phyloP scores from a whole-genome alignment of 2,329 filamentous ascomycete genomes.

The Sordariomycetes sp. region DNA sequence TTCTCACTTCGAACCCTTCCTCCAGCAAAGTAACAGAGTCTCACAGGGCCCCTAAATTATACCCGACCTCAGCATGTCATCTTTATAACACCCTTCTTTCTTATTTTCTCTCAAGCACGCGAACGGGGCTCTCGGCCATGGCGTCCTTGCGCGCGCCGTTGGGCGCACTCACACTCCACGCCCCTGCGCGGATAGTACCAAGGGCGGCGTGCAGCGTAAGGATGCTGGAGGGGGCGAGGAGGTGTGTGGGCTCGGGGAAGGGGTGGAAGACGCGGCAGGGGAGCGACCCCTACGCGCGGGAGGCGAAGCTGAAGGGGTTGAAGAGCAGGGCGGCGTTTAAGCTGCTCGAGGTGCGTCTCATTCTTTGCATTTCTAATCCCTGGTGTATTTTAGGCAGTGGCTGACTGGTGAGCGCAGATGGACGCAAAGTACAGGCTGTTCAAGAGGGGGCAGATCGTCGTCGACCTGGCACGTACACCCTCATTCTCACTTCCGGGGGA shows the following conservation, averaged over 20 bases:
- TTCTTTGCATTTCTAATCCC: background rate
- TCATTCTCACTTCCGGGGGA: too few species aligned
- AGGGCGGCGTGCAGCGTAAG: background rate
- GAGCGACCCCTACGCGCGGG: constrained; percentile 59
- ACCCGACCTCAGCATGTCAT: background rate
- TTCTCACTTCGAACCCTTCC: too few species aligned
- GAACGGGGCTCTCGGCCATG: background rate
- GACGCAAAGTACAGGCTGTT: constrained; percentile 76
- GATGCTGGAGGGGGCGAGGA: background rate
- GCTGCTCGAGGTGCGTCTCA: constrained; percentile 58
- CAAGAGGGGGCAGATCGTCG: constrained; percentile 67
- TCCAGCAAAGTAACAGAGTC: too few species aligned
- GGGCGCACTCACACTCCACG: background rate
- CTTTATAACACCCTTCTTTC: background rate
- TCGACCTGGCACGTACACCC: constrained; percentile 61
- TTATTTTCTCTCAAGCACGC: background rate
- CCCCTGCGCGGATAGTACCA: background rate
- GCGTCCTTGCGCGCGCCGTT: background rate
- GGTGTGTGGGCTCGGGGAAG: constrained; percentile 39
- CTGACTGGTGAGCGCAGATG: constrained; percentile 41
- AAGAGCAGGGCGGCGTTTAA: constrained; percentile 94
- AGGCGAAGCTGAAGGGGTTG: constrained; percentile 67
- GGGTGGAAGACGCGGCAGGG: constrained; percentile 76
- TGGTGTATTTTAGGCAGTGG: background rate
- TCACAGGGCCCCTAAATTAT: background rate